Conservation (phyloP, 441 rosid genomes). For the Manihot esculenta region DNA sequence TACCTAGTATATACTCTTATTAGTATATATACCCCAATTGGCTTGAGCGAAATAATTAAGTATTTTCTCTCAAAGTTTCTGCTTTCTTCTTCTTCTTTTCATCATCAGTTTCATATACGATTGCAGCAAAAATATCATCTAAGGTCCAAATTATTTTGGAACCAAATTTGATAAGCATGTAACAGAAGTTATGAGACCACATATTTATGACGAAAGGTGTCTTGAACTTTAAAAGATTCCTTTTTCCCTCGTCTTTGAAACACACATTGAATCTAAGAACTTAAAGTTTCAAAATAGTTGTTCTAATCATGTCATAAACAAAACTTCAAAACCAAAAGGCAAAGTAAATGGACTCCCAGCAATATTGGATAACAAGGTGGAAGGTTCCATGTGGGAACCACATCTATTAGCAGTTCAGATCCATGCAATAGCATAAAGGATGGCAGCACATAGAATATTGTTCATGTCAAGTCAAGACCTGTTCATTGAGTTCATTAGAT, state of each 20-base stretch:
- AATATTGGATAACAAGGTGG: neutral
- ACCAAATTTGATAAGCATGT: neutral
- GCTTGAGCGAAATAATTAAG: too few species aligned
- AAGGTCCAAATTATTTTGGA: neutral
- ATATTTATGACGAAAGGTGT: neutral
- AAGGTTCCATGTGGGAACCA: neutral
- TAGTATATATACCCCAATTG: too few species aligned
- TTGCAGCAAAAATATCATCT: neutral
- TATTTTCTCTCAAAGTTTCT: too few species aligned
- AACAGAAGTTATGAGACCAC: neutral
- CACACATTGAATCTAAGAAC: neutral
- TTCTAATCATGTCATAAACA: neutral
- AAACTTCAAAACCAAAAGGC: neutral
- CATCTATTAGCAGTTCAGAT: neutral
- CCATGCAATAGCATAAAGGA: neutral
- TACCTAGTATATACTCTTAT: too few species aligned
- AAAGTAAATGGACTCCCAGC: neutral
- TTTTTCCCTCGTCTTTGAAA: too few species aligned
- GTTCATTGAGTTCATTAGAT: slow-evolving; percentile 78
- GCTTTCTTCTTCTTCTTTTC: too few species aligned
- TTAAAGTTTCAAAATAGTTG: neutral
- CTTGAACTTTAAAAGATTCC: neutral
- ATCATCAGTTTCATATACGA: too few species aligned
- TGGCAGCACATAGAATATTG: neutral
- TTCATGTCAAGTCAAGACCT: slow-evolving; percentile 44